Conservation (phyloP, 352 stramenopile species). For the Hyaloperonospora brassicae region DNA sequence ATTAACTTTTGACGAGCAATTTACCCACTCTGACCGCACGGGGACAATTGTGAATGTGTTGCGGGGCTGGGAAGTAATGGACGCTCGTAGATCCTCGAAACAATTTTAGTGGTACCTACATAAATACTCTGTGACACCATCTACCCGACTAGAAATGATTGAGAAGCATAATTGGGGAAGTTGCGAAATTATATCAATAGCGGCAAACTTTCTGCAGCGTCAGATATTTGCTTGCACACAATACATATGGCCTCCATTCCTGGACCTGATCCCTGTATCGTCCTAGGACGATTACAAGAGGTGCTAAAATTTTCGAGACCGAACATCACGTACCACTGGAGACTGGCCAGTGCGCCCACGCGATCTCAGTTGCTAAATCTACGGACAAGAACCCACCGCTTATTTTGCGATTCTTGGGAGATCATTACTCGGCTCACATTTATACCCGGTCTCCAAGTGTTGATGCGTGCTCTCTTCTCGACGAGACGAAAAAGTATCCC, state of each 20-base stretch:
- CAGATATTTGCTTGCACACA: not conserved
- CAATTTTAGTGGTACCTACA: conserved; percentile 12
- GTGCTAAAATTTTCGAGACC: not conserved
- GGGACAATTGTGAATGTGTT: not conserved
- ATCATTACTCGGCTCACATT: not conserved
- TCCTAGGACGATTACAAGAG: not conserved
- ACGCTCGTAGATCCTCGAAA: not conserved
- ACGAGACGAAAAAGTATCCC: too few relatives aligned
- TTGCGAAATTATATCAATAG: not conserved
- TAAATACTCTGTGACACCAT: not conserved
- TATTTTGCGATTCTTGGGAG: not conserved
- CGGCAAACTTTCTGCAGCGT: not conserved
- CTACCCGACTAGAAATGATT: not conserved
- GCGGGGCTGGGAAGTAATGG: not conserved
- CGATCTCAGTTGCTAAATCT: not conserved
- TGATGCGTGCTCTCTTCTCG: too few relatives aligned
- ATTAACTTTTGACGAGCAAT: not conserved
- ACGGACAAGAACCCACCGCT: not conserved
- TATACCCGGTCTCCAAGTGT: not conserved
- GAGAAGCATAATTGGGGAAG: conserved; percentile 4
- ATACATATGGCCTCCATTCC: not conserved
- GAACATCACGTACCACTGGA: not conserved
- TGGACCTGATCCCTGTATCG: not conserved
- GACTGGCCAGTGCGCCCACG: not conserved
- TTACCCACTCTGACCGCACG: not conserved